These are phyloP conservation scores for Fonsecaea pugnacius DNA, from an alignment of 2,329 filamentous ascomycete genomes.

Conservation along the genomic window DNA sequence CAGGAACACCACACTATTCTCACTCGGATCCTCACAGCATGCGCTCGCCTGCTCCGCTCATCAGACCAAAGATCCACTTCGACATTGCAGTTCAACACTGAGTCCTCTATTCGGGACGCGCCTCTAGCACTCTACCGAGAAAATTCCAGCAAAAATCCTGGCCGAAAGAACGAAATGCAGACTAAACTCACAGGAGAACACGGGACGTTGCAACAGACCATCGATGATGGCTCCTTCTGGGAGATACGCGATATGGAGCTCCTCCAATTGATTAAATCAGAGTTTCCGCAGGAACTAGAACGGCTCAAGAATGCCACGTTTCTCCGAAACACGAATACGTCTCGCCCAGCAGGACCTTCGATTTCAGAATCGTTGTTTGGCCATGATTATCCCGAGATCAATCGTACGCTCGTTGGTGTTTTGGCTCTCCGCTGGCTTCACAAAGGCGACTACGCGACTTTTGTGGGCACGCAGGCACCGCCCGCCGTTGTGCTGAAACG, in stretches of 20 bases:
- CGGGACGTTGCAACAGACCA: slow-evolving; percentile 11
- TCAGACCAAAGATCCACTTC: not conserved
- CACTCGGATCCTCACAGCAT: slow-evolving; percentile 11
- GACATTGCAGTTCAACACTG: not conserved
- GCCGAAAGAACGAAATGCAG: slow-evolving; percentile 7
- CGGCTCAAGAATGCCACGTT: slow-evolving; percentile 40
- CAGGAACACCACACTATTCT: slow-evolving; percentile 3
- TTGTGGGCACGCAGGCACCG: slow-evolving; percentile 39
- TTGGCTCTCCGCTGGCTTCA: slow-evolving; percentile 46
- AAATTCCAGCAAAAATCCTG: not conserved
- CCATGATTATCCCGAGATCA: slow-evolving; percentile 44
- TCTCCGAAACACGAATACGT: slow-evolving; percentile 19
- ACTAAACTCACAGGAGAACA: not conserved
- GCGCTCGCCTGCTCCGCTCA: not conserved
- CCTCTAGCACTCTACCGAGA: not conserved
- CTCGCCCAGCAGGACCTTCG: slow-evolving; percentile 29
- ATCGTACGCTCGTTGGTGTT: slow-evolving; percentile 47
- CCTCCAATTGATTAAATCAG: slow-evolving; percentile 36
- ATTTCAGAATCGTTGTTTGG: slow-evolving; percentile 41
- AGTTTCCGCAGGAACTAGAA: slow-evolving; percentile 39
- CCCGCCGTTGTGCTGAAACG: slow-evolving; percentile 34
- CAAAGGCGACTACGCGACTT: slow-evolving; percentile 42
- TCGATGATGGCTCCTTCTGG: slow-evolving; percentile 29
- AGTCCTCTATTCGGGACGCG: not conserved
- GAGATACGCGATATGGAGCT: slow-evolving; percentile 32